Percentiles rank a stretch among this genome's conserved stretches.
These are phyloP conservation scores for Lagenaria siceraria DNA, from an alignment of 306 rosid species.

Conservation along the genomic window DNA sequence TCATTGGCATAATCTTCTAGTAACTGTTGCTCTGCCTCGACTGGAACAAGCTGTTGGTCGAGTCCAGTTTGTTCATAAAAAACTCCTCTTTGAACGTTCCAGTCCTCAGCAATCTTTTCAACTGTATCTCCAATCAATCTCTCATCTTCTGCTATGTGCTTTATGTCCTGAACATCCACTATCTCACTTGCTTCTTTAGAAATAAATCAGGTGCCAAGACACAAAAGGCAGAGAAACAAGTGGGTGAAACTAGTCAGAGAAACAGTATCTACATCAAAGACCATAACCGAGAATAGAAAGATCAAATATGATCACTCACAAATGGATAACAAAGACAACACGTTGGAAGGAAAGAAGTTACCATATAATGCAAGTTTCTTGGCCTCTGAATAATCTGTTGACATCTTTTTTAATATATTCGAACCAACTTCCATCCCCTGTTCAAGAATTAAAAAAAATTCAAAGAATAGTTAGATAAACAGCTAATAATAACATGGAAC, in stretches of 20 bases:
- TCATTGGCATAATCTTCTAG: background rate
- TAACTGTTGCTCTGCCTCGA: background rate
- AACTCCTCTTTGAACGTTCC: slow-evolving; percentile 41
- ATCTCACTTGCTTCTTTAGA: slow-evolving; percentile 45
- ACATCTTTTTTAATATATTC: slow-evolving; percentile 38
- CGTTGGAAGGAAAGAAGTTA: slow-evolving; percentile 10
- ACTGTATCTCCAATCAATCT: slow-evolving; percentile 37
- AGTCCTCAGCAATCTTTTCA: slow-evolving; percentile 41
- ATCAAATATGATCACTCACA: background rate
- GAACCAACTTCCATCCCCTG: slow-evolving; percentile 57
- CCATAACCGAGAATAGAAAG: background rate
- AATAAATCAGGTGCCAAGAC: background rate
- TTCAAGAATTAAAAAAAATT: background rate
- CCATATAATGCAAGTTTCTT: slow-evolving; percentile 55
- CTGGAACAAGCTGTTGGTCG: background rate
- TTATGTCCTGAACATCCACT: slow-evolving; percentile 39
- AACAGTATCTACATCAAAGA: background rate
- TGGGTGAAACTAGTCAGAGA: background rate
- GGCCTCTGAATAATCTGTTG: slow-evolving; percentile 56
- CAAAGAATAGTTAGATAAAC: background rate
- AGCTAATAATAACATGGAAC: background rate
- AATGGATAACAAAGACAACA: background rate
- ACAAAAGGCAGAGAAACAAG: background rate
- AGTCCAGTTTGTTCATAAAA: slow-evolving; percentile 46
- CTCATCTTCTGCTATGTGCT: slow-evolving; percentile 41